Base-by-base conservation (phyloP, 495 filamentous ascomycete species). In the Xylaria castorea region DNA sequence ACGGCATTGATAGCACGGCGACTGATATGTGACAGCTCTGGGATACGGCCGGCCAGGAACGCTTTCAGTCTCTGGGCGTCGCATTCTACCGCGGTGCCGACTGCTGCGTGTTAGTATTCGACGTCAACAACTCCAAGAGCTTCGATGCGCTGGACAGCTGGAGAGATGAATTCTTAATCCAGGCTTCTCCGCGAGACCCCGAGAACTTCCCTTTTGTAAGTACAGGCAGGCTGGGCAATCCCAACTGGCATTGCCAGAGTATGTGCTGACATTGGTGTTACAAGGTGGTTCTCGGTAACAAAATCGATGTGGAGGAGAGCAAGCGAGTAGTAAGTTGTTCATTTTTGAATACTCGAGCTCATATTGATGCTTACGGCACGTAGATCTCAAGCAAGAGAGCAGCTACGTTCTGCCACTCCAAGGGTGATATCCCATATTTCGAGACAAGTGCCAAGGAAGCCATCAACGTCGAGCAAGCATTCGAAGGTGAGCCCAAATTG, bases 361-460 rank as follows among this genome's bases (percentile, higher is more conserved):
- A 20, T 25, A 46, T 38, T 72, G 32, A 72, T 51, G 16, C 18
- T 22, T 55, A 78, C 51, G 22, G 16, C 38, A 55, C 32, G 11
- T 70, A 92, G 91, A 96, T 99, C 74, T 96, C 94, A 18, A 93
- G 91, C 74, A 98, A 97, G 87, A 88, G 95, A 70, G 96, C 96
- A 27, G 95, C 94, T 91, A 93, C 95, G 9, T 99, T 97, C 83
- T 99, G 97, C 81, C 93, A 97, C 82, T 96, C 93, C 32, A 98
- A 98, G 83, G 97, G 97, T 36, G 92, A 91, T 66, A 97, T 99
- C 73, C 97, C 97, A 3, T 99, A 98, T 81, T 99, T 98, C 78
- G 96, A 99, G 88, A 98, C 96, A 8, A 98, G 95, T 83, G 96
- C 96, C 48, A 99, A 99, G 86, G 96, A 99, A 81, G 97, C 95